phyloP scores from a whole-genome alignment of 176 grass and related monocot species.

The Alopecurus myosuroides region DNA sequence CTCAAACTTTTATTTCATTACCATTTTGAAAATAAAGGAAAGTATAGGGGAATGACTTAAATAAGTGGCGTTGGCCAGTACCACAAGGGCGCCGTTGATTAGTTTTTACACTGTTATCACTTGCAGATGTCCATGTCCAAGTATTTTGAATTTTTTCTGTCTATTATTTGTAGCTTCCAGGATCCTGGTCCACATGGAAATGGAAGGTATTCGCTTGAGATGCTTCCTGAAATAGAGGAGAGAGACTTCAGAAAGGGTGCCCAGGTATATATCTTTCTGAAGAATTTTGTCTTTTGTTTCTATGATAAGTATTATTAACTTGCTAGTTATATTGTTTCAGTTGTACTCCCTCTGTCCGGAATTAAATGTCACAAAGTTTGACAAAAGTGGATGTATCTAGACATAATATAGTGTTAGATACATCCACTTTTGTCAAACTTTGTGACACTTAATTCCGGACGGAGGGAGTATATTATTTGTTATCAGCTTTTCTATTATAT shows the following conservation, averaged over 20 bases:
- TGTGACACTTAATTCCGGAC: no score
- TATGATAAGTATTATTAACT: neutral
- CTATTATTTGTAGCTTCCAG: slow-evolving; percentile 62
- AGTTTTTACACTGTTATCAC: neutral
- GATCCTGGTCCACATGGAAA: slow-evolving; percentile 98
- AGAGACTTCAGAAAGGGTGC: slow-evolving; percentile 96
- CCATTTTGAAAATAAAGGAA: neutral
- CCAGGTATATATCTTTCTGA: slow-evolving; percentile 51
- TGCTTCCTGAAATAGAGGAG: slow-evolving; percentile 81
- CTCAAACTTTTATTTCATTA: slow-evolving; percentile 20
- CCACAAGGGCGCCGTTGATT: neutral
- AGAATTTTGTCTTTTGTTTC: neutral
- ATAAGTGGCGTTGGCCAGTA: slow-evolving; percentile 6
- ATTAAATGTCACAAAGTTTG: no score
- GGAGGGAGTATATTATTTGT: slow-evolving; percentile 22
- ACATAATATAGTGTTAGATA: no score
- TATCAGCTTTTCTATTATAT: neutral
- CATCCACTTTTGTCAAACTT: no score
- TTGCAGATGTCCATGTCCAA: neutral
- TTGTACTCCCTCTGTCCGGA: no score
- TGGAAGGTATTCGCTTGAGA: slow-evolving; percentile 76
- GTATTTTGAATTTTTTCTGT: slow-evolving; percentile 28
- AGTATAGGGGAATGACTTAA: neutral
- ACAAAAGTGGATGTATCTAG: no score
- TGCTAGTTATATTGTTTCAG: slow-evolving; percentile 19